Base-by-base conservation (phyloP, 192 early-diverging fungal species). In the Coemansia sp. region DNA sequence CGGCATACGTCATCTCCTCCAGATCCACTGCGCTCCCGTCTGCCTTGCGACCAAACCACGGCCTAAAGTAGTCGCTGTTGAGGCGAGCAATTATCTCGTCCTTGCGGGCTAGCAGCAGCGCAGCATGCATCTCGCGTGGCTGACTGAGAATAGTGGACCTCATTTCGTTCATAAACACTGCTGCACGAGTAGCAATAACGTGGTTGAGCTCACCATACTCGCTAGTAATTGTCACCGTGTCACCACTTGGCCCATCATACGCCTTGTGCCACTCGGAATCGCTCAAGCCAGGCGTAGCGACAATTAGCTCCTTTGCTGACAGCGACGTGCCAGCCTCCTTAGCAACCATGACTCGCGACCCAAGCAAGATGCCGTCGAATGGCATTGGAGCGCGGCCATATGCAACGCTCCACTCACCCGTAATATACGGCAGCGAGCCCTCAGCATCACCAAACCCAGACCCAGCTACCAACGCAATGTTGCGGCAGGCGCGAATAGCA, bases 191-290 rank as follows among this genome's bases (percentile, higher is more conserved):
- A 28, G 91, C 91, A 59, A 98, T 81, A 73, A 91, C 87, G 85
- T 98, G 94, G 71, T 94, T 96, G 37, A 91, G 90, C 73, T 98
- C 95, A 46, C 94, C 96, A 45, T 94, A 83, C 74, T 98, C 96
- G 37, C 93, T 95, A 46, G 85, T 88, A 38, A 93, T 83, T 4
- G 94, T 94, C 46, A 91, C 85, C 39, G 96, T 85, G 59, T 93
- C 94, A 40, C 92, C 91, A 39, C 82, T 79, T 2, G 86, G 86
- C 2, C 88, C 87, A 59, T 86, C 86, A 76, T 93, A 94, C 9
- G 95, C 92, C 61, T 88, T 85, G 55, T 92, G 88, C 96, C 96
- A 96, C 37, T 90, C 84, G 9, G 84, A 45, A 60, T 98, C 92
- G 4, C 67, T 46, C 38, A 95, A 86, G 36, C 95, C 96, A 28